Percentiles rank a stretch among this genome's conserved stretches.
Conservation (phyloP, 2,329 filamentous ascomycete genomes). For the Stagonosporopsis vannaccii region DNA sequence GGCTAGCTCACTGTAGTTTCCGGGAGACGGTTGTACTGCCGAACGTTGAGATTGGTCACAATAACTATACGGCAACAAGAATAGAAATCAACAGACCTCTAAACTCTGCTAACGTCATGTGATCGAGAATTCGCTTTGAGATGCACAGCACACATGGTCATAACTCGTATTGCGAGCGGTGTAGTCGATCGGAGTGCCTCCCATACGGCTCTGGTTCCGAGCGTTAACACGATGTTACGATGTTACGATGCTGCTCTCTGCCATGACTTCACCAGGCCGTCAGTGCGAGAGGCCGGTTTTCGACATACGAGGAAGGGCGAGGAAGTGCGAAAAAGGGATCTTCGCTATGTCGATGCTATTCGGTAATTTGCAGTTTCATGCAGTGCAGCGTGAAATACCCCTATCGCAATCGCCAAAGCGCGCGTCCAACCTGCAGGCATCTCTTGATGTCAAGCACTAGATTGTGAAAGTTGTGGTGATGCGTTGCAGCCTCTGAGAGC, state of each 20-base stretch:
- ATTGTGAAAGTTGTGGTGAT: neutral
- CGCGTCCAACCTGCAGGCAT: neutral
- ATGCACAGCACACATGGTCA: neutral
- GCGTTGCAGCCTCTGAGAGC: neutral
- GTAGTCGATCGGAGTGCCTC: neutral
- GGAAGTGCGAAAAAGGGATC: neutral
- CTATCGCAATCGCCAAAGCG: neutral
- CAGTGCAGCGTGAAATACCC: neutral
- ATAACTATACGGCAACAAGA: slow-evolving; percentile 2
- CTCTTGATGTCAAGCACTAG: neutral
- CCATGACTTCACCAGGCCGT: neutral
- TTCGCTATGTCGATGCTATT: neutral
- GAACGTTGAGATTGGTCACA: slow-evolving; percentile 15
- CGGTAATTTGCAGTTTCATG: slow-evolving; percentile 4
- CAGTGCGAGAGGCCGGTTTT: neutral
- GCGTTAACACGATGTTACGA: neutral
- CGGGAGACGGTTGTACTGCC: neutral
- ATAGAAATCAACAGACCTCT: slow-evolving; percentile 6
- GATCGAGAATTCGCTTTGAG: neutral
- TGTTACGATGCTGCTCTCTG: neutral
- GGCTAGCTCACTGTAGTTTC: slow-evolving; percentile 1
- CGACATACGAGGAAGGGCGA: neutral
- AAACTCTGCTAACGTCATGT: slow-evolving; percentile 1
- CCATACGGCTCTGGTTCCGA: neutral
- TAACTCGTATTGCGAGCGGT: slow-evolving; percentile 8